These are phyloP conservation scores for Hansenula anomala DNA, from an alignment of 1,139 yeast genomes.

Conservation along the genomic window DNA sequence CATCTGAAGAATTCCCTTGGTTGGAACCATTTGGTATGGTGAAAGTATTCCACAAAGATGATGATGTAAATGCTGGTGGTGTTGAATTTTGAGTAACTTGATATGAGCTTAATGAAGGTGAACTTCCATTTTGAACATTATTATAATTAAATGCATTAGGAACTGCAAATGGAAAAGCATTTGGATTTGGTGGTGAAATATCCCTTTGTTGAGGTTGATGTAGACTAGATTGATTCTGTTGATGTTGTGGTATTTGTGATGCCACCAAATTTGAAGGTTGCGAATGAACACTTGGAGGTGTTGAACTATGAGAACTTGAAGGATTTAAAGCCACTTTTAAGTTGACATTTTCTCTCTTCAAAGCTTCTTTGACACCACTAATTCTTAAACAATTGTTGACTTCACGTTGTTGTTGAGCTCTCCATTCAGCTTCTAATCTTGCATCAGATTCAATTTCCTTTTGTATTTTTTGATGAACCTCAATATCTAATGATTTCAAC, in stretches of 20 bases:
- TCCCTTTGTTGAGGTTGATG: too few species aligned
- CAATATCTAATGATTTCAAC: conserved; percentile 23
- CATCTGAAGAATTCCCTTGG: background rate
- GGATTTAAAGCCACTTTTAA: conserved; percentile 8
- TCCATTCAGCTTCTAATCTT: conserved; percentile 30
- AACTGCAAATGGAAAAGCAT: background rate
- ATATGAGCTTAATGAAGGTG: conserved; percentile 4
- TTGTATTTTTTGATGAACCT: conserved; percentile 24
- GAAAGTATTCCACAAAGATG: conserved; percentile 12
- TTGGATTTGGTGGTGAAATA: background rate
- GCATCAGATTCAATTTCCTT: conserved; percentile 26
- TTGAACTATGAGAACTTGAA: conserved; percentile 3
- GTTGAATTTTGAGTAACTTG: conserved; percentile 2
- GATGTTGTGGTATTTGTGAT: background rate
- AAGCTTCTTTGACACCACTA: conserved; percentile 7
- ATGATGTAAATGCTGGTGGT: conserved; percentile 2
- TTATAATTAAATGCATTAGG: background rate
- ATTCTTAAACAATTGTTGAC: conserved; percentile 20
- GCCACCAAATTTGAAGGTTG: background rate
- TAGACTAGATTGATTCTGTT: too few species aligned
- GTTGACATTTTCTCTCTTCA: conserved; percentile 9
- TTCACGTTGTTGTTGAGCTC: conserved; percentile 24
- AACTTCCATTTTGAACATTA: background rate
- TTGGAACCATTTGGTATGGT: background rate
- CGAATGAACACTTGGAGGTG: background rate